Evolutionary conservation across 2,329 filamentous ascomycete genomes (phyloP), one percentile per base, ranked within the genome.

Genomic region (Ophiostoma novo-ulmi): DNA sequence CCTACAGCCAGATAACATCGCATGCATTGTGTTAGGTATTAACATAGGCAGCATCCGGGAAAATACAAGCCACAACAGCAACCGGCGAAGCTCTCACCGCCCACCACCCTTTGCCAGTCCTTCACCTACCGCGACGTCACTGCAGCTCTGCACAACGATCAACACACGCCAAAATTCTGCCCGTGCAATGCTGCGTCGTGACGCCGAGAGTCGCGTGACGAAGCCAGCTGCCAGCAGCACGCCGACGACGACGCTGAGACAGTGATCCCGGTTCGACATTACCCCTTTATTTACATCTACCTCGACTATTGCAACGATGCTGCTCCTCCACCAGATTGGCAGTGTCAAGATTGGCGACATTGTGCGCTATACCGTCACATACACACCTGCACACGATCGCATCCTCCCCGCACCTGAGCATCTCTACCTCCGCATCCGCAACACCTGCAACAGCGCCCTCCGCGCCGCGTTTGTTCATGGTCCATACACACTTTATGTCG

Each of bases 401-500:
- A 96, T 97, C 77, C 85, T 97, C 3, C 95, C 95, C 4, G 90
- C 92, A 5, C 94, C 94, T 38, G 83, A 90, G 74, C 85, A 88
- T 75, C 87, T 99, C 52, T 88, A 92, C 80, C 87, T 99, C 65
- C 93, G 92, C 75, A 89, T 99, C 78, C 94, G 92, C 79, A 99
- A 99, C 80, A 94, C 92, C 11, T 95, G 91, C 55, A 91, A 92
- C 71, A 92, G 97, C 74, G 92, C 95, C 20, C 84, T 98, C 55
- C 92, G 95, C 77, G 95, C 95, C 70, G 95, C 95, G 71, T 99
- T 97, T 79, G 90, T 99, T 70, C 95, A 97, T 80, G 95, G 95
- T 0, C 95, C 95, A 0, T 99, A 99, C 78, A 96, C 90, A 0
- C 85, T 98, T 52, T 93, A 93, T 76, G 90, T 94, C 67, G 89